phyloP scores from a whole-genome alignment of 306 rosid species.

The Hylodesmum podocarpum region DNA sequence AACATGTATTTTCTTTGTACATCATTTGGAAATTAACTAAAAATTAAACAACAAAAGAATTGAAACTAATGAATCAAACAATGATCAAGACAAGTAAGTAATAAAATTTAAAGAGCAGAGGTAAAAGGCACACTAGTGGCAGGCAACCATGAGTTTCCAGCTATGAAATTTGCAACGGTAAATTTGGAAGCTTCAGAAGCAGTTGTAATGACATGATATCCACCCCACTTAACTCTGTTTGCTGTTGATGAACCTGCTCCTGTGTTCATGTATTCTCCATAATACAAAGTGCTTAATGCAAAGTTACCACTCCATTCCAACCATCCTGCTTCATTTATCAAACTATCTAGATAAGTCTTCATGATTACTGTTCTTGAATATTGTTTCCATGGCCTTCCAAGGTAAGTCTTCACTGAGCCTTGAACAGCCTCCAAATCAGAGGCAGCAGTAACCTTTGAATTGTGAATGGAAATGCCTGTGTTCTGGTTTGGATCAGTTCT shows the following conservation, averaged over 20 bases:
- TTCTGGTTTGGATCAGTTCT: constrained; percentile 64
- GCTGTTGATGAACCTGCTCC: constrained; percentile 11
- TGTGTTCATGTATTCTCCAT: constrained; percentile 31
- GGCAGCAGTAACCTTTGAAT: constrained; percentile 43
- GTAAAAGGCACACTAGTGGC: neutral
- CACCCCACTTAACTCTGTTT: neutral
- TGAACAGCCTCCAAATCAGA: constrained; percentile 27
- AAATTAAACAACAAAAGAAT: neutral
- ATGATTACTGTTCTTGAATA: constrained; percentile 57
- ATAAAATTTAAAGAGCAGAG: neutral
- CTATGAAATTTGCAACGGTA: neutral
- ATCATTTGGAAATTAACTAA: neutral
- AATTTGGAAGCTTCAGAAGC: constrained; percentile 14
- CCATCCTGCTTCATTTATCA: constrained; percentile 60
- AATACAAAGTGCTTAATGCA: constrained; percentile 36
- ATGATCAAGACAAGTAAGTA: neutral
- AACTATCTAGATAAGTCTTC: constrained; percentile 52
- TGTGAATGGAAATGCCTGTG: constrained; percentile 65
- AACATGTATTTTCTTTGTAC: neutral
- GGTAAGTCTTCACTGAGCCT: constrained; percentile 40
- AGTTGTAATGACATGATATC: neutral
- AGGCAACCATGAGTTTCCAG: constrained; percentile 1
- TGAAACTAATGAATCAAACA: neutral
- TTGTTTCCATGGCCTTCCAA: constrained; percentile 65
- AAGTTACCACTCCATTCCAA: constrained; percentile 62